Base-by-base conservation (phyloP, 495 filamentous ascomycete genomes). In the Hypoxylon fuscum region DNA sequence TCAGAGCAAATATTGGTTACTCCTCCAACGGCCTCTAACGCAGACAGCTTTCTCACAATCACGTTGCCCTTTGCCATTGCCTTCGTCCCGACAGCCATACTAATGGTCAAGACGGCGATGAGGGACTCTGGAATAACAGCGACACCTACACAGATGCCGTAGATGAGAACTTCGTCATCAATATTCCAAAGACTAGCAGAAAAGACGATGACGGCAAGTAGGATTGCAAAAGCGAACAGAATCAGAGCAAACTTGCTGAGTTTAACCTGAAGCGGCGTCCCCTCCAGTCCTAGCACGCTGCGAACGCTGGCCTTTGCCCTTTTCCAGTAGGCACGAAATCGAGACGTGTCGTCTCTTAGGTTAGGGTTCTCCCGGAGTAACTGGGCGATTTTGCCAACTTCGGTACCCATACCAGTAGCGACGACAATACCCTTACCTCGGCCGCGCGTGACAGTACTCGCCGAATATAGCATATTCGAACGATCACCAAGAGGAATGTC, bases 71-170 rank as follows among this genome's bases (percentile, higher is more conserved):
- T 76, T 5, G 86, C 87, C 89, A 92, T 92, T 38, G 85, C 83
- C 72, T 87, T 88, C 8, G 86, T 88, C 29, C 88, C 89, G 15
- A 88, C 83, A 5, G 88, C 87, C 80, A 91, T 88, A 15, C 88
- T 90, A 60, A 91, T 90, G 1, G 88, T 91, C 59, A 92, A 73
- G 38, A 91, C 88, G 18, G 88, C 89, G 43, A 90, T 89, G 47
- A 92, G 78, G 58, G 87, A 90, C 62, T 89, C 89, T 1, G 89
- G 89, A 57, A 92, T 89, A 72, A 90, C 88, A 11, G 88, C 87
- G 6, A 90, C 87, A 14, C 86, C 88, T 8, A 85, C 83, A 56
- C 78, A 82, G 44, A 85, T 84, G 53, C 81, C 81, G 72, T 91
- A 90, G 60, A 91, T 85, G 50, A 90, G 83, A 27, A 88, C 84